A percentile compares a stretch with the other conserved stretches of the same genome.
phyloP scores from a whole-genome alignment of 768 basidiomycete genomes.

The Pholiota molesta region DNA sequence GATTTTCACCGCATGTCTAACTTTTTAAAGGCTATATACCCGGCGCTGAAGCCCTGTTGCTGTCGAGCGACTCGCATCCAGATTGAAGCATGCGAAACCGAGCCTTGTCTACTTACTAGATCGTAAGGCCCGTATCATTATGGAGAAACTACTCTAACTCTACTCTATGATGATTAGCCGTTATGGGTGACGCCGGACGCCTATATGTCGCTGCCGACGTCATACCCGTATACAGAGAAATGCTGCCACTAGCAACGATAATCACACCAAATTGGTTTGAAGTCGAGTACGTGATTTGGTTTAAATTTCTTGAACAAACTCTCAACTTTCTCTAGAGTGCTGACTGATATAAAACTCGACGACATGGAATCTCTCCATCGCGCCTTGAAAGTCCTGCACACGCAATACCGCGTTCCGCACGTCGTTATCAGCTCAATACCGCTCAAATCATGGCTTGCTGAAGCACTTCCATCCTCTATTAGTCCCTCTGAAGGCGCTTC shows the following conservation, averaged over 20 bases:
- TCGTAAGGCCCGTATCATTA: constrained; percentile 55
- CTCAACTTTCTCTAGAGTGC: constrained; percentile 49
- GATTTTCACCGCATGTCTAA: background rate
- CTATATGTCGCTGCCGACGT: constrained; percentile 90
- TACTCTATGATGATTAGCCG: constrained; percentile 55
- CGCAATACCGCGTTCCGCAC: constrained; percentile 75
- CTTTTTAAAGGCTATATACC: constrained; percentile 77
- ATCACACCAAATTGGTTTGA: constrained; percentile 99
- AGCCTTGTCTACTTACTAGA: constrained; percentile 86
- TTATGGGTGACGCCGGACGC: constrained; percentile 89
- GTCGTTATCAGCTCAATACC: constrained; percentile 93
- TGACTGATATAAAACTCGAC: constrained; percentile 74
- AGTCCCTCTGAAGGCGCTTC: constrained; percentile 38
- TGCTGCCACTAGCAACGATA: constrained; percentile 84
- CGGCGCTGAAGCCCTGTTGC: constrained; percentile 74
- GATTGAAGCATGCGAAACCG: constrained; percentile 59
- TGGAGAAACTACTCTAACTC: background rate
- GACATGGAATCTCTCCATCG: constrained; percentile 65
- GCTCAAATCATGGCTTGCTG: constrained; percentile 60
- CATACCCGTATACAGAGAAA: constrained; percentile 80
- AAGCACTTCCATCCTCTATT: constrained; percentile 50
- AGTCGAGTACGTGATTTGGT: constrained; percentile 69
- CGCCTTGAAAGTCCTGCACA: constrained; percentile 77
- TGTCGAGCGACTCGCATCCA: constrained; percentile 63
- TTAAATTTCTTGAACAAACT: constrained; percentile 20